Conservation (phyloP, 139 green algal genomes). For the Tetraselmis chui region DNA sequence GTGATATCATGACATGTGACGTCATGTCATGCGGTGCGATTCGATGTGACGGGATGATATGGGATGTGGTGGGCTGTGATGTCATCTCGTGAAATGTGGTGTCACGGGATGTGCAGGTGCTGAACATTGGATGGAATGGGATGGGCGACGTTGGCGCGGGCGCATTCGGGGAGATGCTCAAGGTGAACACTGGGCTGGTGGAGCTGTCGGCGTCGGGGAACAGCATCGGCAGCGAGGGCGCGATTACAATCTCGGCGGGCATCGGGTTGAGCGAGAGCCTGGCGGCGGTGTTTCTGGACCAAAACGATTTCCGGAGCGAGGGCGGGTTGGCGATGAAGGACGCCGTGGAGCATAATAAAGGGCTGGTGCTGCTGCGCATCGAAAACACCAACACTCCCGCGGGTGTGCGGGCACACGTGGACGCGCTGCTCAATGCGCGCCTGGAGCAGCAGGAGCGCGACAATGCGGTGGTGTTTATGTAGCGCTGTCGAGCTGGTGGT, state of each 20-base stretch:
- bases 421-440: constrained; percentile 36
- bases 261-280: constrained; percentile 19
- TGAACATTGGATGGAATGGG: constrained; percentile 37
- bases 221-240: constrained; percentile 28
- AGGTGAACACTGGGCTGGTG: constrained; percentile 33
- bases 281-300: constrained; percentile 35
- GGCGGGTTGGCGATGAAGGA: constrained; percentile 12
- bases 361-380: constrained; percentile 24
- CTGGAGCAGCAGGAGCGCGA: constrained; percentile 27
- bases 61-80: neutral
- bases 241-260: constrained; percentile 21
- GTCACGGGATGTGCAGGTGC: constrained; percentile 5
- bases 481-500: neutral
- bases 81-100: neutral
- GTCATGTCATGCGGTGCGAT: too few relatives aligned
- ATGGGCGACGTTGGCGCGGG: constrained; percentile 29
- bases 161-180: constrained; percentile 26
- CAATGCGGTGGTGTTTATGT: constrained; percentile 23
- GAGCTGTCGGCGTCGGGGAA: constrained; percentile 43
- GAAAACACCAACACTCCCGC: constrained; percentile 37
- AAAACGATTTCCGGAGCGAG: constrained; percentile 37
- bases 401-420: neutral
- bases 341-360: constrained; percentile 12
- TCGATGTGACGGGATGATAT: neutral
- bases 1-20: too few relatives aligned